phyloP scores from a whole-genome alignment of 2,329 filamentous ascomycete genomes.

The Trichoderma hamatum region DNA sequence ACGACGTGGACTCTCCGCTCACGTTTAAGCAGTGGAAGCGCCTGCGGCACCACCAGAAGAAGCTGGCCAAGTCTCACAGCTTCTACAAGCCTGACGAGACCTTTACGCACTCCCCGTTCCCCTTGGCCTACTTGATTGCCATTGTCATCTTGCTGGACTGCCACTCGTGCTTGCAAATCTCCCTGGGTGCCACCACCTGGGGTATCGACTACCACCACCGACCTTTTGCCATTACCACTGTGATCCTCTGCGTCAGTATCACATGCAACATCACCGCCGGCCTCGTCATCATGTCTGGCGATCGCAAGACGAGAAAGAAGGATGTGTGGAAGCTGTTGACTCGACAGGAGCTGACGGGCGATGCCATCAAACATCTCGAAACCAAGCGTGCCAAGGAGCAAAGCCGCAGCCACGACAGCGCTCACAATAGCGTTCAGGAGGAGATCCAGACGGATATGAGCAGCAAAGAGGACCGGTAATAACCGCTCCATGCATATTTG shows the following conservation, averaged over 20 bases:
- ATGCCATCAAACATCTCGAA: slow-evolving; percentile 55
- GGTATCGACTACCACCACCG: slow-evolving; percentile 71
- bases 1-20: slow-evolving; percentile 63
- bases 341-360: slow-evolving; percentile 71
- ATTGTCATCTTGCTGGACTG: slow-evolving; percentile 79
- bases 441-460: not conserved
- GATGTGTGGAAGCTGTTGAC: slow-evolving; percentile 78
- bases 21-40: slow-evolving; percentile 66
- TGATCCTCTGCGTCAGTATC: slow-evolving; percentile 79
- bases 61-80: slow-evolving; percentile 80
- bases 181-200: slow-evolving; percentile 78
- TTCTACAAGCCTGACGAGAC: slow-evolving; percentile 92
- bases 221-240: slow-evolving; percentile 73
- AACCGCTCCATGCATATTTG: not conserved
- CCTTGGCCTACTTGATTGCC: slow-evolving; percentile 71
- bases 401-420: slow-evolving; percentile 22
- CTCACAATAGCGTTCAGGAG: slow-evolving; percentile 6
- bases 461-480: slow-evolving; percentile 10
- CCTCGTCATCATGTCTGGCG: slow-evolving; percentile 74
- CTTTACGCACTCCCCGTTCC: slow-evolving; percentile 77
- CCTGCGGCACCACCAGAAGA: slow-evolving; percentile 75
- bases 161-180: slow-evolving; percentile 79
- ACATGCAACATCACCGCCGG: slow-evolving; percentile 77
- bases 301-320: slow-evolving; percentile 79
- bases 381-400: slow-evolving; percentile 26